These are phyloP conservation scores for Alternaria alternata DNA, from an alignment of 2,329 filamentous ascomycete genomes.

Conservation along the genomic window DNA sequence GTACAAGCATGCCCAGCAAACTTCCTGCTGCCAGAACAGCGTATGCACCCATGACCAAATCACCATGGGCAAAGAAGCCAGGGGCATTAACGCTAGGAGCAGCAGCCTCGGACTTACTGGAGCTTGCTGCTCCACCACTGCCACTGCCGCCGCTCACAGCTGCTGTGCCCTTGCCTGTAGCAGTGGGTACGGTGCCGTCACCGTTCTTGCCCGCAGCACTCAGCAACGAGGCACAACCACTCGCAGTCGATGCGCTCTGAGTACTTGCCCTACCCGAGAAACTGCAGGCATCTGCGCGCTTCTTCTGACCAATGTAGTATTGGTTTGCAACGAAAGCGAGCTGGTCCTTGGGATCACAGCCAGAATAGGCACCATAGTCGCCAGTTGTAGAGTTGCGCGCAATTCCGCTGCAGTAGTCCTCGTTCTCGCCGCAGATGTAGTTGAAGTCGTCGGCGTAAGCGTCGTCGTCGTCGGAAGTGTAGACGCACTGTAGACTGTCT, in stretches of 20 bases:
- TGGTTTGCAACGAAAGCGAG: slow-evolving; percentile 76
- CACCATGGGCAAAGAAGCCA: slow-evolving; percentile 38
- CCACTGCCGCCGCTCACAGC: slow-evolving; percentile 14
- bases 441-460: slow-evolving; percentile 74
- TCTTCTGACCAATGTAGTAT: slow-evolving; percentile 67
- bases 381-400: slow-evolving; percentile 71
- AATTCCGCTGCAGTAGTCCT: slow-evolving; percentile 71
- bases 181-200: slow-evolving; percentile 59
- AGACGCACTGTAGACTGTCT: slow-evolving; percentile 73
- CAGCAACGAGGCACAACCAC: slow-evolving; percentile 66
- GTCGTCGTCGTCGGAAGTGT: slow-evolving; percentile 66
- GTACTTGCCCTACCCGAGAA: slow-evolving; percentile 72
- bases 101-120: slow-evolving; percentile 21
- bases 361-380: slow-evolving; percentile 76
- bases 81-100: slow-evolving; percentile 31
- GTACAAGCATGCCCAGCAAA: slow-evolving; percentile 38
- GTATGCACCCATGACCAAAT: slow-evolving; percentile 31
- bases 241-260: slow-evolving; percentile 58
- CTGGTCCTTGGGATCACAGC: slow-evolving; percentile 75
- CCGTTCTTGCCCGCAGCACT: slow-evolving; percentile 68
- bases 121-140: slow-evolving; percentile 15
- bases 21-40: slow-evolving; percentile 30
- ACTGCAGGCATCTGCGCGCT: slow-evolving; percentile 67
- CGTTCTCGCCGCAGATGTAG: slow-evolving; percentile 70
- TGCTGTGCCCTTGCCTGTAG: slow-evolving; percentile 39